Evolutionary conservation across 768 basidiomycete species (phyloP).

Genomic region (Amylocystis lapponica): DNA sequence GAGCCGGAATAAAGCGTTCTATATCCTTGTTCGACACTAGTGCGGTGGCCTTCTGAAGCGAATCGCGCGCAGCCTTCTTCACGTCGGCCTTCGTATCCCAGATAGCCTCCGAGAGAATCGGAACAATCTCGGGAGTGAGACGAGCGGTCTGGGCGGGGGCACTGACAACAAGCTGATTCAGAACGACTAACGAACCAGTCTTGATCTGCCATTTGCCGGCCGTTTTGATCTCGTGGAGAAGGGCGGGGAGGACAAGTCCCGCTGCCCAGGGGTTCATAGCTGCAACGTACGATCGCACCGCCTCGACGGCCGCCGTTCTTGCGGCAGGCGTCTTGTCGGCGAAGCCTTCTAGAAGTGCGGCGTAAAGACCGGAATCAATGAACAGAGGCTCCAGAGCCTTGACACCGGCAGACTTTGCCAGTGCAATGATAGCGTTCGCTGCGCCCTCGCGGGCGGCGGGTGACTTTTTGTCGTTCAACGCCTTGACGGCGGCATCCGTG

Average conservation of each 20-base stretch:
- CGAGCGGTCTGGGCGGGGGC: conserved; percentile 80
- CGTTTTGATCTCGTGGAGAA: conserved; percentile 91
- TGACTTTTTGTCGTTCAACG: conserved; percentile 92
- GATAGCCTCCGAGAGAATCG: conserved; percentile 89
- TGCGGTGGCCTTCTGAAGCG: conserved; percentile 91
- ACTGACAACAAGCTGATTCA: conserved; percentile 83
- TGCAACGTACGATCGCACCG: conserved; percentile 68
- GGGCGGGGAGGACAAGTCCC: conserved; percentile 73
- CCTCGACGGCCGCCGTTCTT: conserved; percentile 79
- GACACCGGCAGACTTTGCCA: conserved; percentile 65
- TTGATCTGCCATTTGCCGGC: conserved; percentile 98
- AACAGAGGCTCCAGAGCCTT: conserved; percentile 87
- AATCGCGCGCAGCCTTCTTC: conserved; percentile 95
- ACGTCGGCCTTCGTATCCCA: conserved; percentile 99
- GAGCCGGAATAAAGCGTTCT: conserved; percentile 93
- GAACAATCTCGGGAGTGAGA: conserved; percentile 93
- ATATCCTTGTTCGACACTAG: conserved; percentile 98
- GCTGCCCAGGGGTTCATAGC: conserved; percentile 88
- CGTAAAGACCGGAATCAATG: conserved; percentile 80
- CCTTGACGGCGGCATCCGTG: conserved; percentile 70
- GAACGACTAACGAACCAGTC: conserved; percentile 73
- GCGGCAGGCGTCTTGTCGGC: conserved; percentile 93
- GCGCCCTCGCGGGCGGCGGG: conserved; percentile 89
- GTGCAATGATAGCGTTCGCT: conserved; percentile 57
- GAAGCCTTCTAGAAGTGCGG: conserved; percentile 83